Evolutionary conservation across 371 early-diverging fungal genomes (phyloP), one percentile per base, ranked within the genome.

Genomic region (Syncephalis plumigaleata): DNA sequence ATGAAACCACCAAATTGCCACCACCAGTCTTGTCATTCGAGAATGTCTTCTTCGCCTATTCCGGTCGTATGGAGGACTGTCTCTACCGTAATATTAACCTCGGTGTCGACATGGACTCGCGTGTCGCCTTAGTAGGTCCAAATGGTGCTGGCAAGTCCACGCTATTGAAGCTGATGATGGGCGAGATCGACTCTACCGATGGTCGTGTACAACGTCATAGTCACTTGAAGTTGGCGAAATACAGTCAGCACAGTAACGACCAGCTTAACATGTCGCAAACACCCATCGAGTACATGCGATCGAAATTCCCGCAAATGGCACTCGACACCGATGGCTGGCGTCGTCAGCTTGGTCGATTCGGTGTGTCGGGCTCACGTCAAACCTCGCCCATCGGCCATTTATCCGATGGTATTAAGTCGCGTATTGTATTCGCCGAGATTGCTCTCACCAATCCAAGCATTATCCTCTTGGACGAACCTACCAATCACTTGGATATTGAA

Each of bases 401-500:
- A 15, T 89, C 90, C 20, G 92, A 95, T 58, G 98, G 94, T 58
- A 83, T 96, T 46, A 86, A 89, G 59, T 83, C 91, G 42, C 82
- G 97, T 48, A 71, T 99, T 52, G 93, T 93, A 11, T 96, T 99
- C 68, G 88, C 89, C 50, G 85, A 90, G 70, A 66, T 99, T 37
- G 87, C 92, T 23, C 72, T 91, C 39, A 57, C 73, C 36, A 76
- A 76, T 42, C 98, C 98, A 44, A 87, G 91, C 64, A 81, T 99
- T 49, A 71, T 99, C 52, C 66, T 99, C 53, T 73, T 99, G 58
- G 99, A 99, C 71, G 99, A 99, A 79, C 98, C 99, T 60, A 88
- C 89, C 42, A 87, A 88, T 64, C 86, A 83, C 58, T 67, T 79
- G 58, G 87, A 91, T 63, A 91, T 92, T 68, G 88, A 89, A 58